Evolutionary conservation across 768 basidiomycete species (phyloP).

Genomic region (Psilocybe azurescens): DNA sequence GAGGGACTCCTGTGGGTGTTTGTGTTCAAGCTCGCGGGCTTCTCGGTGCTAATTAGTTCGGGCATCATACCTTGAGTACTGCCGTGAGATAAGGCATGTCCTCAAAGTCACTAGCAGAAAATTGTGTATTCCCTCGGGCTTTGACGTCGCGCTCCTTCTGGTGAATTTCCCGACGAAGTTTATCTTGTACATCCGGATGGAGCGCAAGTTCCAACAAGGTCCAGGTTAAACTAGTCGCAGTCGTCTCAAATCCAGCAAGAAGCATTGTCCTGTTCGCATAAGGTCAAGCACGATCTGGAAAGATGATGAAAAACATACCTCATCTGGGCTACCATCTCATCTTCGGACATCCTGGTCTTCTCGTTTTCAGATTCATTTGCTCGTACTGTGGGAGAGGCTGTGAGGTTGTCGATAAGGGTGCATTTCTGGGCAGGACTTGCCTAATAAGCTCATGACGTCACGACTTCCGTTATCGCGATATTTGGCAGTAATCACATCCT

Average conservation of each 20-base stretch:
- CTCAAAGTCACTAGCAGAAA: constrained; percentile 50
- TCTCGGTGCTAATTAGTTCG: background rate
- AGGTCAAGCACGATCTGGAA: constrained; percentile 36
- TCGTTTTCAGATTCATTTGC: constrained; percentile 55
- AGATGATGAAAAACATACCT: constrained; percentile 51
- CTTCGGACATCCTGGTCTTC: constrained; percentile 45
- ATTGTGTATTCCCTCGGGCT: constrained; percentile 40
- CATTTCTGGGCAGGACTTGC: constrained; percentile 29
- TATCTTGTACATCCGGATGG: constrained; percentile 60
- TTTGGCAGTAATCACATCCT: constrained; percentile 41
- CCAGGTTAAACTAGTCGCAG: constrained; percentile 64
- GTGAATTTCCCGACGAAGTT: constrained; percentile 65
- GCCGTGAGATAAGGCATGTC: constrained; percentile 53
- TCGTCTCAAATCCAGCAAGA: constrained; percentile 65
- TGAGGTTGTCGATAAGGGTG: background rate
- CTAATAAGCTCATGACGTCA: constrained; percentile 50
- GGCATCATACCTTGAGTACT: constrained; percentile 45
- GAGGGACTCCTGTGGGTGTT: constrained; percentile 44
- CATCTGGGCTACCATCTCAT: constrained; percentile 54
- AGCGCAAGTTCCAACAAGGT: constrained; percentile 65
- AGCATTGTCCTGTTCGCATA: constrained; percentile 54
- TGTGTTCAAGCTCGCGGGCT: background rate
- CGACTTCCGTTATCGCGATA: constrained; percentile 32
- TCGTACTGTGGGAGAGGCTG: constrained; percentile 40
- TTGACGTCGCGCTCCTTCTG: constrained; percentile 40